Conservation (phyloP, 139 green algal genomes). For the Desmodesmus armatus region DNA sequence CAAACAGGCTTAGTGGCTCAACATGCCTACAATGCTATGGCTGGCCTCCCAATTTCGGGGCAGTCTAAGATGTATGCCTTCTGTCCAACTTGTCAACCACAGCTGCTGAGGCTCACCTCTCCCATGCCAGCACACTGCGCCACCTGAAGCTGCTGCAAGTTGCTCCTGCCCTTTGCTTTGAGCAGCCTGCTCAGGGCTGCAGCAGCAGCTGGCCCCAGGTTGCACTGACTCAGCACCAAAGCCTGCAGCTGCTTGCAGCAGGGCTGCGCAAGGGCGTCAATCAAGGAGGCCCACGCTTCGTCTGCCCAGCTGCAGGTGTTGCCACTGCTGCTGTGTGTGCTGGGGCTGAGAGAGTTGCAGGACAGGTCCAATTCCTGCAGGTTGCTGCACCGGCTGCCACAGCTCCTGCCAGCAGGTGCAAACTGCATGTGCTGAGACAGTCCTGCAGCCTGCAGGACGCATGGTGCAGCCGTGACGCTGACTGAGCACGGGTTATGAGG, state of each 20-base stretch:
- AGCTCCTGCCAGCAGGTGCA: not conserved
- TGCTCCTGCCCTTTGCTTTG: not conserved
- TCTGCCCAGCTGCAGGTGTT: not conserved
- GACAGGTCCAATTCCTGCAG: slow-evolving; percentile 18
- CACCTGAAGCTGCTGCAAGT: not conserved
- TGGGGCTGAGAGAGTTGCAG: not conserved
- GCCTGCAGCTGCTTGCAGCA: not conserved
- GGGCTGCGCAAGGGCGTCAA: not conserved
- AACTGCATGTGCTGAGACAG: not conserved
- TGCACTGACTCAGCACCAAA: not conserved
- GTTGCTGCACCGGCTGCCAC: slow-evolving; percentile 2
- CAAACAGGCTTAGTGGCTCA: not conserved
- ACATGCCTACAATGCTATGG: not conserved
- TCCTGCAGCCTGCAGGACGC: not conserved
- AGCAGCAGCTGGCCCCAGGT: not conserved
- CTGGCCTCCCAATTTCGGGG: not conserved
- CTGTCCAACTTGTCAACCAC: no score
- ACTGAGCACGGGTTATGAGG: no score
- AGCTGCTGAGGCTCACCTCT: not conserved
- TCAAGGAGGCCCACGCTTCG: not conserved
- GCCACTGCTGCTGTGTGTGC: not conserved
- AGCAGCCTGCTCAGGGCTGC: not conserved
- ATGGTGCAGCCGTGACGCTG: not conserved
- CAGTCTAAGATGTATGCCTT: not conserved
- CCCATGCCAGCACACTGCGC: not conserved